A percentile compares a stretch with the other conserved stretches of the same genome.
These are phyloP conservation scores for Cystobasidium pallidum DNA, from an alignment of 1,284 basidiomycete genomes.

Conservation along the genomic window DNA sequence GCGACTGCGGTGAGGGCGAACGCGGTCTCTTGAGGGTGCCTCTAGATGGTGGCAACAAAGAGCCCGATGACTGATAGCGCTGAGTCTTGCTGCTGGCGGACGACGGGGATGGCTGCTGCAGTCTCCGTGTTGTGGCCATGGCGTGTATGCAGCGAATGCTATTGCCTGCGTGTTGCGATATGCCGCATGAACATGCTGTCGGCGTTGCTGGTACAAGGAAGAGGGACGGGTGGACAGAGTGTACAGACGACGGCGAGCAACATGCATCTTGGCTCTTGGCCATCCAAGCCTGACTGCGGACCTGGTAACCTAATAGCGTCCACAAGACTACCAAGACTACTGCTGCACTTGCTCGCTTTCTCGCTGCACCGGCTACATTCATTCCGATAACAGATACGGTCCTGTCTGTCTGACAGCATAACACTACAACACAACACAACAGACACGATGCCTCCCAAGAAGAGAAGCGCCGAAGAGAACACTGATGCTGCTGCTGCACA, in stretches of 20 bases:
- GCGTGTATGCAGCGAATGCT: not conserved
- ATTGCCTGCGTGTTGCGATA: not conserved
- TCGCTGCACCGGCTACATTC: too few relatives aligned
- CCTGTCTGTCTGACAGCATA: not conserved
- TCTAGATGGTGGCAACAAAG: not conserved
- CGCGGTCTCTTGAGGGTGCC: constrained; percentile 11
- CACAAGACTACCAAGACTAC: too few relatives aligned
- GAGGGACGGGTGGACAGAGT: not conserved
- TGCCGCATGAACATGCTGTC: not conserved
- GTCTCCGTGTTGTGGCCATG: constrained; percentile 1
- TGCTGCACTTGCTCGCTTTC: too few relatives aligned
- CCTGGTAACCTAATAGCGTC: too few relatives aligned
- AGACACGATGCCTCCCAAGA: constrained; percentile 33
- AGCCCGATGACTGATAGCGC: not conserved
- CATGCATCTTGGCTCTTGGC: too few relatives aligned
- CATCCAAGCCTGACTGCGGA: too few relatives aligned
- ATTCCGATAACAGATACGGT: too few relatives aligned
- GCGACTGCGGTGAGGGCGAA: not conserved
- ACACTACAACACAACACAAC: not conserved
- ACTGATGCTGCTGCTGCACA: not conserved
- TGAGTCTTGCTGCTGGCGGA: not conserved
- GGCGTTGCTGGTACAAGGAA: not conserved
- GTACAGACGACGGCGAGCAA: too few relatives aligned
- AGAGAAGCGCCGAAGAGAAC: constrained; percentile 25
- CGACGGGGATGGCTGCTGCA: constrained; percentile 3